A percentile compares a stretch with the other conserved stretches of the same genome.
These are phyloP conservation scores for Penicillium subrubescens DNA, from an alignment of 495 filamentous ascomycete species.

Conservation along the genomic window DNA sequence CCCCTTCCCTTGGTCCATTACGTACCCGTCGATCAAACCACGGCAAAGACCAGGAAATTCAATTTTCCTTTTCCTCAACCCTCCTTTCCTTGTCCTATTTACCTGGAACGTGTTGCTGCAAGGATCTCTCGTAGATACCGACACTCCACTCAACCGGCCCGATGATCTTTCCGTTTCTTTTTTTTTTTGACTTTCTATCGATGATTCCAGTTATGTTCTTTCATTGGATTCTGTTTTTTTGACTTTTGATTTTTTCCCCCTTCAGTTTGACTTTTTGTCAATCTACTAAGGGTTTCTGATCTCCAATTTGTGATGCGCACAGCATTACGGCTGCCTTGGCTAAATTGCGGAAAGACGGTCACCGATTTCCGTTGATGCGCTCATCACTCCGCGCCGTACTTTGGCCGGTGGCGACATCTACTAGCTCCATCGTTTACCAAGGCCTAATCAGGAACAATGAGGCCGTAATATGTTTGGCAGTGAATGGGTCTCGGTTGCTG, in stretches of 20 bases:
- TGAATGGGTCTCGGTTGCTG: constrained; percentile 11
- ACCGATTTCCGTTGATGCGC: constrained; percentile 14
- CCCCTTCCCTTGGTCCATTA: not conserved
- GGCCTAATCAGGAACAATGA: constrained; percentile 14
- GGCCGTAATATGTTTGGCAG: constrained; percentile 6
- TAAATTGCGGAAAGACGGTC: constrained; percentile 21
- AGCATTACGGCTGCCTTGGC: constrained; percentile 17
- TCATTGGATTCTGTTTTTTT: not conserved
- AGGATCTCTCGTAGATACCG: constrained; percentile 25
- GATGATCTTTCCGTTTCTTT: constrained; percentile 15
- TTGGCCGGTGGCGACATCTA: constrained; percentile 28
- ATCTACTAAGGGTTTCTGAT: constrained; percentile 5
- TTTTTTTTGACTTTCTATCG: constrained; percentile 3
- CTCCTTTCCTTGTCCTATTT: constrained; percentile 15
- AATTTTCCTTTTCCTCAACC: not conserved
- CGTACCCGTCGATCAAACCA: constrained; percentile 12
- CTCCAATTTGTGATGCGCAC: constrained; percentile 13
- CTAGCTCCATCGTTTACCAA: constrained; percentile 7
- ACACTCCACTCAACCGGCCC: constrained; percentile 13
- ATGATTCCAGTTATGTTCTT: not conserved
- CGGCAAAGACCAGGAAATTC: not conserved
- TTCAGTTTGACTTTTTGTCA: not conserved
- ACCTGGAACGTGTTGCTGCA: constrained; percentile 32
- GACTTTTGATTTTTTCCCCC: not conserved
- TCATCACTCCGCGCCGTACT: constrained; percentile 23